phyloP scores from a whole-genome alignment of 1,139 yeast species.

The Blastobotrys capitulatus region DNA sequence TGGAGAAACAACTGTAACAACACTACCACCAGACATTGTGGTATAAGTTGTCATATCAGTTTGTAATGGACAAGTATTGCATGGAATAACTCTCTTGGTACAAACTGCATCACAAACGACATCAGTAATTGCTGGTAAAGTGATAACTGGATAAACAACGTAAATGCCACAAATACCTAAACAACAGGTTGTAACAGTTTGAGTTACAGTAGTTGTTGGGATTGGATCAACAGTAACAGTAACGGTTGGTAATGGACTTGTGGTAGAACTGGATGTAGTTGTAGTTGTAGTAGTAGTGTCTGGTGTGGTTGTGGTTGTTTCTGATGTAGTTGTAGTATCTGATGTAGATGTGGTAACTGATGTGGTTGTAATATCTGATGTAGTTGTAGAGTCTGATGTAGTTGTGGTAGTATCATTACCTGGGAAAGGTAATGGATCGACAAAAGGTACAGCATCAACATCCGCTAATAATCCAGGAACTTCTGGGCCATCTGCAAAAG shows the following conservation, averaged over 20 bases:
- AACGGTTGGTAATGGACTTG: background rate
- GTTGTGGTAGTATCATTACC: too few species aligned
- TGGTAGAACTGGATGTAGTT: background rate
- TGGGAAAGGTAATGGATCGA: too few species aligned
- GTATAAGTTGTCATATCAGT: conserved; percentile 18
- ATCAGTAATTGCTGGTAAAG: conserved; percentile 21
- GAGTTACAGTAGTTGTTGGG: conserved; percentile 15
- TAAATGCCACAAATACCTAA: conserved; percentile 22
- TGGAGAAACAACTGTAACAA: conserved; percentile 20
- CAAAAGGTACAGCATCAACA: too few species aligned
- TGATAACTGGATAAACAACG: conserved; percentile 20
- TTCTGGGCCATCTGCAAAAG: too few species aligned
- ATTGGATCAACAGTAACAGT: background rate
- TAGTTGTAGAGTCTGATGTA: too few species aligned
- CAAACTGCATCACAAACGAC: conserved; percentile 18
- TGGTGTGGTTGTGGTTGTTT: too few species aligned
- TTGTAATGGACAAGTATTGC: conserved; percentile 16
- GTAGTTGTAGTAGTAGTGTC: background rate
- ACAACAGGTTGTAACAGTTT: conserved; percentile 27
- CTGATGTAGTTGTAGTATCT: too few species aligned
- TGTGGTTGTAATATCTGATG: too few species aligned
- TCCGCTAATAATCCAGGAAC: too few species aligned
- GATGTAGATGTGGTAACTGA: too few species aligned
- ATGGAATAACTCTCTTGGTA: conserved; percentile 14
- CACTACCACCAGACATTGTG: conserved; percentile 13